Base-by-base conservation (phyloP, 2,329 filamentous ascomycete species). In the Penicillium decumbens region DNA sequence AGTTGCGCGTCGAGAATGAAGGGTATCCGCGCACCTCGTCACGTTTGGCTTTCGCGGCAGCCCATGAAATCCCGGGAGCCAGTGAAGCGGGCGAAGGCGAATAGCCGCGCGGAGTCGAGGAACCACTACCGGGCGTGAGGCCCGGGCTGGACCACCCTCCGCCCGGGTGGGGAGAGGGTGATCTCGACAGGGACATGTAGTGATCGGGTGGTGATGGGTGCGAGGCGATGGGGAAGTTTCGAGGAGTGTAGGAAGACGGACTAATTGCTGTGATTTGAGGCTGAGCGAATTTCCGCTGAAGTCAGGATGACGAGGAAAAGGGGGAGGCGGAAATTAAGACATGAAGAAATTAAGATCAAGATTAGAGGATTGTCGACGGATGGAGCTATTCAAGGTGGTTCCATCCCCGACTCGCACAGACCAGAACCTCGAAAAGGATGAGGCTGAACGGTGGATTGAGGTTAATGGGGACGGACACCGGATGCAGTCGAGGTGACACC, bases 131-230 rank as follows among this genome's bases (percentile, higher is more conserved):
- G 53, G 87, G 83, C 65, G 82, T 86, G 65, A 89, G 79, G 56
- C 85, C 88, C 48, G 87, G 89, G 72, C 86, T 93, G 49, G 88
- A 83, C 91, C 92, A 96, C 61, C 90, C 90, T 66, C 89, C 89
- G 63, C 87, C 87, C 54, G 84, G 86, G 55, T 83, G 80, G 54
- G 91, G 92, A 48, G 89, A 95, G 43, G 91, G 89, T 66, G 89
- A 95, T 72, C 89, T 84, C 59, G 90, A 93, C 55, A 92, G 75
- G 59, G 88, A 88, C 91, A 95, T 95, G 41, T 63, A 61, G 44
- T 78, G 83, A 64, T 80, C 77, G 80, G 69, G 20, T 23, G 20
- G 20, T 23, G 20, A 23, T 23, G 3, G 20, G 20, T 1, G 25
- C 25, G 25, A 33, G 40, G 33, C n/a, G 41, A 29, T 33, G 32